phyloP scores from a whole-genome alignment of 2,329 filamentous ascomycete genomes.

The Fusarium fracticaudum region DNA sequence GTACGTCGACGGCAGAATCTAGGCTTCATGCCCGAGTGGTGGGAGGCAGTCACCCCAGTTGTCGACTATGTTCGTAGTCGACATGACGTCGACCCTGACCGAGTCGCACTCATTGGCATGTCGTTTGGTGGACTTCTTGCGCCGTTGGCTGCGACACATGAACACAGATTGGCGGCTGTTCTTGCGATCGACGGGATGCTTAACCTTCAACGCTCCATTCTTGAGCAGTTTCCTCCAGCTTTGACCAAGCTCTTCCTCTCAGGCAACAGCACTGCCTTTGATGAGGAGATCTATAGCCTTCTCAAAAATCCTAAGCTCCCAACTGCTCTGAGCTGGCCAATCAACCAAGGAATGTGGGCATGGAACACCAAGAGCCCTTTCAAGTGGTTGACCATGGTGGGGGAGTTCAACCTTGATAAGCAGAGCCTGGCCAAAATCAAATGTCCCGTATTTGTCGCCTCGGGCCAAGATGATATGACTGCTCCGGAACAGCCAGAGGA shows the following conservation, averaged over 20 bases:
- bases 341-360: background rate
- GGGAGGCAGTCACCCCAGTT: slow-evolving; percentile 51
- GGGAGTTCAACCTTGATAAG: slow-evolving; percentile 17
- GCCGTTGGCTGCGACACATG: slow-evolving; percentile 54
- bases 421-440: slow-evolving; percentile 14
- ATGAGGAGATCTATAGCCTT: background rate
- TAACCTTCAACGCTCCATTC: background rate
- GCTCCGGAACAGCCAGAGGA: background rate
- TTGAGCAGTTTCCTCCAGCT: background rate
- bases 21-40: slow-evolving; percentile 57
- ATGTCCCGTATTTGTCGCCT: background rate
- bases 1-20: slow-evolving; percentile 52
- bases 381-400: background rate
- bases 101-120: slow-evolving; percentile 52
- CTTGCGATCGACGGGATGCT: background rate
- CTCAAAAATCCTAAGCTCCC: background rate
- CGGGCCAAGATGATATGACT: background rate
- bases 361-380: background rate
- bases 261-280: background rate
- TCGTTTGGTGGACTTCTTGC: slow-evolving; percentile 54
- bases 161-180: slow-evolving; percentile 52
- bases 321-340: background rate
- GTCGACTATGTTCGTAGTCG: slow-evolving; percentile 49
- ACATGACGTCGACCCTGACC: slow-evolving; percentile 44
- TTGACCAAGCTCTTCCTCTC: background rate